Conservation (phyloP, 148 eudicot species). For the Cornus florida region DNA sequence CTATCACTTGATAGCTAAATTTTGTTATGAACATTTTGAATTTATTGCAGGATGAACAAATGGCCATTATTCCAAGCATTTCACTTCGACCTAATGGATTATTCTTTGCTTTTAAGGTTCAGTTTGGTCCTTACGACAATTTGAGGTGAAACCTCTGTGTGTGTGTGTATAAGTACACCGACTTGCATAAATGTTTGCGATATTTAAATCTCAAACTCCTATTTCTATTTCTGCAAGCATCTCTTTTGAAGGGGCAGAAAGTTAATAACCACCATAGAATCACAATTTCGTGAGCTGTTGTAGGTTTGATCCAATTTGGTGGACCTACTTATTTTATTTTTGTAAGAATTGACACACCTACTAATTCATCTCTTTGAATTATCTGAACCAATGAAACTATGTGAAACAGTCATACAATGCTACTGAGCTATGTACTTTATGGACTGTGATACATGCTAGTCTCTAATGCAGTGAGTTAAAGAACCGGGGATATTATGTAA, state of each 20-base stretch:
- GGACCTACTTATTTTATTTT: no score
- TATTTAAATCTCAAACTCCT: neutral
- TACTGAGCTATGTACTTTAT: neutral
- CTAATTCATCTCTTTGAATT: neutral
- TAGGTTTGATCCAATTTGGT: neutral
- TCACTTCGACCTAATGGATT: slow-evolving; percentile 82
- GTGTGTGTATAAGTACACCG: neutral
- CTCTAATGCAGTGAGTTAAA: neutral
- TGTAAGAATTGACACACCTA: neutral
- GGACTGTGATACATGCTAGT: neutral
- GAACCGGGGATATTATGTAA: neutral
- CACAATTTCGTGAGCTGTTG: neutral
- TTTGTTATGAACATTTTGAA: neutral
- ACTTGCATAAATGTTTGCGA: neutral
- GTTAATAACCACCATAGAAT: neutral
- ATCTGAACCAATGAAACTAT: neutral
- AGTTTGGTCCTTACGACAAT: slow-evolving; percentile 83
- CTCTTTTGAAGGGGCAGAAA: neutral
- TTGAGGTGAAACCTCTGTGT: slow-evolving; percentile 54
- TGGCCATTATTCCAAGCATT: slow-evolving; percentile 81
- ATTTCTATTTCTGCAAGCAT: neutral
- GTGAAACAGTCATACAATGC: neutral
- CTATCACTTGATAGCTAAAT: no score
- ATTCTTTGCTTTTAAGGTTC: slow-evolving; percentile 81
- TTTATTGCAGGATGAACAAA: slow-evolving; percentile 61